Evolutionary conservation across 2,329 filamentous ascomycete species (phyloP).

Genomic region (Tolypocladium inflatum): DNA sequence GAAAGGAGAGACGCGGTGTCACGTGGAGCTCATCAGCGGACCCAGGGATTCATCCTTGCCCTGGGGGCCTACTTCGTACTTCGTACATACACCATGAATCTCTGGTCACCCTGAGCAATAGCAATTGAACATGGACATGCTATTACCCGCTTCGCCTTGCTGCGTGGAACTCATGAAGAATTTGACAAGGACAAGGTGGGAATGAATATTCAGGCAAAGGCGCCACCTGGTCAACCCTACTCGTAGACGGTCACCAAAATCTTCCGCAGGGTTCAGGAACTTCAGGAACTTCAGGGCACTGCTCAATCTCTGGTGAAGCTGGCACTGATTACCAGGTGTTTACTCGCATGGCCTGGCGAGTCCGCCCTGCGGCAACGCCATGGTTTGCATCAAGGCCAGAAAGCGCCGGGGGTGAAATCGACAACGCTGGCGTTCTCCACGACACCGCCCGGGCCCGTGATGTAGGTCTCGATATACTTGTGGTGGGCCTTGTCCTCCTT

Average conservation of each 20-base stretch:
- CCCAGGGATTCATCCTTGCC: neutral
- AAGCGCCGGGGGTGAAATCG: constrained; percentile 46
- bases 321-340: too few relatives aligned
- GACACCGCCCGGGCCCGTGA: neutral
- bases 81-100: too few relatives aligned
- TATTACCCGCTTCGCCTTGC: neutral
- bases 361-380: too few relatives aligned
- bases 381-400: constrained; percentile 4
- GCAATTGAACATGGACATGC: neutral
- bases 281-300: too few relatives aligned
- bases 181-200: too few relatives aligned
- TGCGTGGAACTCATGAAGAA: neutral
- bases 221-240: too few relatives aligned
- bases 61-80: neutral
- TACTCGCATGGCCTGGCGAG: too few relatives aligned
- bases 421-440: constrained; percentile 41
- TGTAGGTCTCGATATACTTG: constrained; percentile 46
- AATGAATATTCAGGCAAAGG: too few relatives aligned
- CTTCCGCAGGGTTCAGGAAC: too few relatives aligned
- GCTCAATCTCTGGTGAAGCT: too few relatives aligned
- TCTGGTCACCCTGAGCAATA: neutral
- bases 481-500: constrained; percentile 54
- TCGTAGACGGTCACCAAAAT: too few relatives aligned
- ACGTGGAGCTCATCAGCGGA: neutral
- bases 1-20: constrained; percentile 1